phyloP scores from a whole-genome alignment of 148 eudicot species.

The Chenopodium berlandieri region DNA sequence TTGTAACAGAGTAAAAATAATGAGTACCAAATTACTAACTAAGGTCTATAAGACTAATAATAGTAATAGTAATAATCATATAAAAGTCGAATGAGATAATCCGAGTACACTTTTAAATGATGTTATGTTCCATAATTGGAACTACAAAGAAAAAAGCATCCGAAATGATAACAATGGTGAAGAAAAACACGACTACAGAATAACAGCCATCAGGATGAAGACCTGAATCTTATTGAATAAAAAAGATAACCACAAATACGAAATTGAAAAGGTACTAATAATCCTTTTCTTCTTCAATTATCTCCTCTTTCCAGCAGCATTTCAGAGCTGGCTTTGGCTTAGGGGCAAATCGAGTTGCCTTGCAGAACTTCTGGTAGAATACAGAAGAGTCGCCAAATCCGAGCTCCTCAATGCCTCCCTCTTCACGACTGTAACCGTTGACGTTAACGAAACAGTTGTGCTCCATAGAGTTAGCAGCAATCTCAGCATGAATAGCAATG shows the following conservation, averaged over 20 bases:
- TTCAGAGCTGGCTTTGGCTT: slow-evolving; percentile 54
- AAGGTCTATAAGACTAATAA: neutral
- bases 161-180: neutral
- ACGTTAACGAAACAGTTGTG: slow-evolving; percentile 33
- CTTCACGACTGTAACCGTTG: slow-evolving; percentile 50
- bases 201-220: slow-evolving; percentile 9
- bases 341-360: slow-evolving; percentile 28
- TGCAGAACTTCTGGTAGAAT: slow-evolving; percentile 67
- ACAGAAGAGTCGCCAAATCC: slow-evolving; percentile 56
- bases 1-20: neutral
- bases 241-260: neutral
- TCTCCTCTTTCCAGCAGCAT: slow-evolving; percentile 54
- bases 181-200: neutral
- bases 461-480: slow-evolving; percentile 33
- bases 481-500: slow-evolving; percentile 60
- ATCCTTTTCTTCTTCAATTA: slow-evolving; percentile 52
- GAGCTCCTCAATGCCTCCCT: slow-evolving; percentile 49
- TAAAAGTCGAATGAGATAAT: neutral
- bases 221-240: slow-evolving; percentile 8
- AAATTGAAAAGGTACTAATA: slow-evolving; percentile 22
- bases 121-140: slow-evolving; percentile 1
- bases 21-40: neutral
- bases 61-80: neutral
- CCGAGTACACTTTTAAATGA: neutral
- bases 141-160: neutral